Conservation (phyloP, 495 filamentous ascomycete species). For the Tuber umbilicatum region DNA sequence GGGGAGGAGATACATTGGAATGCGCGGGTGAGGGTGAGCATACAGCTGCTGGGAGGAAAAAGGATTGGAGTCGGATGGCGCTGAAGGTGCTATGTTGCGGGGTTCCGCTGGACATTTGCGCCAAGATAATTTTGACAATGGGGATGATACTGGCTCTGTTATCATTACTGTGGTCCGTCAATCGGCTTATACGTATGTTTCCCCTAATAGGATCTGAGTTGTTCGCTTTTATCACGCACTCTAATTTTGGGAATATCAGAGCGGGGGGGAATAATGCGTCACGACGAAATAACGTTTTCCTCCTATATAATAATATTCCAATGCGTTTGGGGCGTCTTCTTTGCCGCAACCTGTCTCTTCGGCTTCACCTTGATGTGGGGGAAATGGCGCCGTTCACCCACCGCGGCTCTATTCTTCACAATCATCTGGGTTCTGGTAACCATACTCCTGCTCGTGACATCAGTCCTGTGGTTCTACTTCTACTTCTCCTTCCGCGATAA, state of each 20-base stretch:
- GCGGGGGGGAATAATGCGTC: neutral
- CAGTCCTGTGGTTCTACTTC: conserved; percentile 31
- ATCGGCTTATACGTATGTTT: conserved; percentile 28
- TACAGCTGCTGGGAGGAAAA: neutral
- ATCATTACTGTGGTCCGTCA: conserved; percentile 19
- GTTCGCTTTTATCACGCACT: neutral
- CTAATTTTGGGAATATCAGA: neutral
- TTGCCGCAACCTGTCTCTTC: conserved; percentile 29
- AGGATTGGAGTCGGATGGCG: conserved; percentile 9
- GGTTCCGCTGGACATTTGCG: conserved; percentile 24
- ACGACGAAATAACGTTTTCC: conserved; percentile 1
- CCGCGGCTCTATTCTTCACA: conserved; percentile 32
- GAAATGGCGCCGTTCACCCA: conserved; percentile 36
- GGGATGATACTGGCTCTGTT: conserved; percentile 23
- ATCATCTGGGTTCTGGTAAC: conserved; percentile 30
- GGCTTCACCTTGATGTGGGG: conserved; percentile 39
- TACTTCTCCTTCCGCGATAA: conserved; percentile 19
- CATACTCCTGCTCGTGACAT: conserved; percentile 22
- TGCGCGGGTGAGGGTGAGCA: neutral
- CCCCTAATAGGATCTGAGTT: neutral
- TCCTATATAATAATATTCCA: conserved; percentile 23
- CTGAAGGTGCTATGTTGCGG: conserved; percentile 22
- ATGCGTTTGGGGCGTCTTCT: conserved; percentile 32
- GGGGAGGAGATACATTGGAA: neutral
- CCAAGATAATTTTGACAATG: conserved; percentile 24